Evolutionary conservation across 1,284 basidiomycete species (phyloP), one percentile per base, ranked within the genome.

Genomic region (Amylostereum areolatum): DNA sequence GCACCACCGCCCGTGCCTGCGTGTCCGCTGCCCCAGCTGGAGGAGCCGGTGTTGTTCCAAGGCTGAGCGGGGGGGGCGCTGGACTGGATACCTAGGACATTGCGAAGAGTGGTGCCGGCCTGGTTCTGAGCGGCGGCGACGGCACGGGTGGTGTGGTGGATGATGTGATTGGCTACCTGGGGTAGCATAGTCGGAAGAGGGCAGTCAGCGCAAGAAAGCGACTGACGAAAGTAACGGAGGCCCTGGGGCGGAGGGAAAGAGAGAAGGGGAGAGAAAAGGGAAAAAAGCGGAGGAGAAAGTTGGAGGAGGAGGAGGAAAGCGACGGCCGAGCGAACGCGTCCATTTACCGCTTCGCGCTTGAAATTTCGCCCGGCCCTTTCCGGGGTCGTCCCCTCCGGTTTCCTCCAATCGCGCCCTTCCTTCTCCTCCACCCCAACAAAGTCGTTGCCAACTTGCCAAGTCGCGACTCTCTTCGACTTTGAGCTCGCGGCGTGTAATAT

Each of bases 81-180:
- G 7, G 78, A 71, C 66, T 81, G 81, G 29, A 80, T 62, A 58
- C 87, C 84, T 49, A 89, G 74, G 47, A 84, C 87, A 75, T 85
- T 89, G 54, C 85, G 72, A 62, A 90, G 70, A 0, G 83, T 78
- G 52, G 79, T 71, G 5, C 72, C 65, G 55, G 83, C 75, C 62
- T 84, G 83, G 54, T 80, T 81, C 59, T 88, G 85, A 41, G 83
- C 83, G 43, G 81, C 79, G 2, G 83, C 78, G 46, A 82, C 87
- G 12, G 84, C 86, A 60, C 87, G 81, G 28, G 81, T 76, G 0
- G 84, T 86, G 56, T 83, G 81, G 55, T 89, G 79, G 32, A 90
- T 69, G 48, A 91, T 72, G 47, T 84, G 80, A 31, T 81, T 84
- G 27, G 85, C 83, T 66, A 87, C 83, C 66, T 89, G 89, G 47